These are phyloP conservation scores for Daphne laureola DNA, from an alignment of 441 rosid species.

Conservation along the genomic window DNA sequence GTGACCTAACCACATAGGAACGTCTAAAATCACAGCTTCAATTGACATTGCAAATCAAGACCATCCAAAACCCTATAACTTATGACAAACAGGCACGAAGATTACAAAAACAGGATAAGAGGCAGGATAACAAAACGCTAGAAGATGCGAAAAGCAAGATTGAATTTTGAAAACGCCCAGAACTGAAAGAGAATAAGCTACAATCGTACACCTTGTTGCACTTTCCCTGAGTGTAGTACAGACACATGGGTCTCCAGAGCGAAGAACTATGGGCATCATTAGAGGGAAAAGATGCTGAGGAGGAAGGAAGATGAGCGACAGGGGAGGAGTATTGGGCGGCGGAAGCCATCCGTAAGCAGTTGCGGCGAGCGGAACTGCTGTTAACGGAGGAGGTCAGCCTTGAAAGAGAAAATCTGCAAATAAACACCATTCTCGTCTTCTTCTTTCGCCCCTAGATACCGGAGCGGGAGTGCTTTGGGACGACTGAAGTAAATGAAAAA, in stretches of 20 bases:
- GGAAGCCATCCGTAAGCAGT: conserved; percentile 5
- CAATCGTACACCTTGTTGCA: conserved; percentile 53
- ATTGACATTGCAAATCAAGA: no score
- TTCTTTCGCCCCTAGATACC: no score
- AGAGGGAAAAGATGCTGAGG: conserved; percentile 15
- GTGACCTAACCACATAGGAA: no score
- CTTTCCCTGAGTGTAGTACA: conserved; percentile 77
- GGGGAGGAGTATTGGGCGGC: conserved; percentile 5
- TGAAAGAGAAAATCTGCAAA: conserved; percentile 19
- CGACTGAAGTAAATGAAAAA: no score
- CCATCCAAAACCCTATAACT: no score
- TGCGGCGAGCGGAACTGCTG: conserved; percentile 13
- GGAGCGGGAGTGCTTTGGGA: no score
- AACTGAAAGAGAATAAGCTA: no score
- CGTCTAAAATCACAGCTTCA: no score
- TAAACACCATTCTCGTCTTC: conserved; percentile 24
- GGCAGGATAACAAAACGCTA: background rate
- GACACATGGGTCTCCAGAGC: conserved; percentile 75
- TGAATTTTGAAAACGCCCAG: background rate
- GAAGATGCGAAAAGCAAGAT: no score
- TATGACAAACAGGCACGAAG: background rate
- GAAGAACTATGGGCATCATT: conserved; percentile 2
- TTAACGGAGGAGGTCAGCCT: conserved; percentile 18
- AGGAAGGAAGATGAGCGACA: conserved; percentile 8
- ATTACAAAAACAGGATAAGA: background rate